Percentiles rank a stretch among this genome's conserved stretches.
Conservation (phyloP, 768 basidiomycete genomes). For the Mycena leptocephala region DNA sequence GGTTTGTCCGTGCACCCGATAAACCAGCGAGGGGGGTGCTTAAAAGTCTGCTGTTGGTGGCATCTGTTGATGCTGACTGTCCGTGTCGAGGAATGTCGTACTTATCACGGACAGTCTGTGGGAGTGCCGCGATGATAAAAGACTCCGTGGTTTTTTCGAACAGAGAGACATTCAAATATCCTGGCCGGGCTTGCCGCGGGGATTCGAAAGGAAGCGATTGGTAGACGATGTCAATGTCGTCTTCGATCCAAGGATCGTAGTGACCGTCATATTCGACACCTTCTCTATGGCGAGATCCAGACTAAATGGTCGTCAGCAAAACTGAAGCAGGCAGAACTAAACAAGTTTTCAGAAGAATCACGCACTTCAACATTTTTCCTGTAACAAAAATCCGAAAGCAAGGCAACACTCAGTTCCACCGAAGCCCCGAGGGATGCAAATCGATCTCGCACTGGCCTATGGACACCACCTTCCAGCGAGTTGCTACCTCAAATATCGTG, state of each 20-base stretch:
- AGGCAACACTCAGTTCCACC: not conserved
- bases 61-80: not conserved
- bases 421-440: constrained; percentile 3
- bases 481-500: not conserved
- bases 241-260: constrained; percentile 16
- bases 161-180: constrained; percentile 8
- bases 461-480: not conserved
- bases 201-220: constrained; percentile 4
- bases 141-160: constrained; percentile 4
- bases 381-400: constrained; percentile 12
- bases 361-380: constrained; percentile 17
- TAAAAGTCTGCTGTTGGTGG: not conserved
- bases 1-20: not conserved
- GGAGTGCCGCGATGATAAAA: not conserved
- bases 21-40: not conserved
- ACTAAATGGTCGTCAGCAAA: not conserved
- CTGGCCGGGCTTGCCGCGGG: not conserved
- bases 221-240: constrained; percentile 6
- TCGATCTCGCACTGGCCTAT: not conserved
- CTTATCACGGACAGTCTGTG: not conserved
- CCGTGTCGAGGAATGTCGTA: not conserved
- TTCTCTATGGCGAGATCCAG: not conserved
- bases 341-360: not conserved
- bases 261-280: constrained; percentile 11
- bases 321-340: not conserved